phyloP scores from a whole-genome alignment of 257 asterid species.

The Solanum raphanifolium region DNA sequence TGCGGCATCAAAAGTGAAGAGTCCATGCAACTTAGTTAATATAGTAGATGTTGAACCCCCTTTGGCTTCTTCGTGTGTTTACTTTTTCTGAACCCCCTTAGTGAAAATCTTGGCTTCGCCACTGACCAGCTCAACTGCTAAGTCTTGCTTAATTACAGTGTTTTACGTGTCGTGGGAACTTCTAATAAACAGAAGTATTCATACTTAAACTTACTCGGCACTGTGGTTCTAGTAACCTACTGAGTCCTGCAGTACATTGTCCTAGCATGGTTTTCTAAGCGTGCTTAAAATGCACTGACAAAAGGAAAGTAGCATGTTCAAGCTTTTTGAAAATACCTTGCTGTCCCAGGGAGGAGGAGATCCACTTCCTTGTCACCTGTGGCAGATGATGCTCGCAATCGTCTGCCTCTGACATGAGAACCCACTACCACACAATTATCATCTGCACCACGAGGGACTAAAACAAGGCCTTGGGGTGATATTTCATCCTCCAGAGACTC shows the following conservation, averaged over 20 bases:
- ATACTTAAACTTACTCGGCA: neutral
- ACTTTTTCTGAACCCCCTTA: neutral
- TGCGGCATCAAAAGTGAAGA: too few species aligned
- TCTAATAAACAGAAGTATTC: neutral
- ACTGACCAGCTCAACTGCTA: neutral
- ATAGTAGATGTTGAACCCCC: neutral
- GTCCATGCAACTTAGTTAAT: too few species aligned
- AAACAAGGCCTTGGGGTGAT: constrained; percentile 86
- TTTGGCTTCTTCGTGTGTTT: too few species aligned
- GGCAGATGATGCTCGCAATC: constrained; percentile 73
- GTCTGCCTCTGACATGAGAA: constrained; percentile 81
- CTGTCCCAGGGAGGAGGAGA: constrained; percentile 98
- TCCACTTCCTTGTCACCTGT: constrained; percentile 89
- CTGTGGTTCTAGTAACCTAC: neutral
- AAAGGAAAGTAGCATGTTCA: neutral
- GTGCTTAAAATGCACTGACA: neutral
- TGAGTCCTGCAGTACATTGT: neutral
- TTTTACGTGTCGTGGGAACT: neutral
- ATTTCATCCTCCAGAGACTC: constrained; percentile 82
- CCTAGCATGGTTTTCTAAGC: neutral
- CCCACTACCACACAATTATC: constrained; percentile 61
- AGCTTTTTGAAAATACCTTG: constrained; percentile 44
- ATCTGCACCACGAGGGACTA: constrained; percentile 69
- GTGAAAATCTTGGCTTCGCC: too few species aligned
- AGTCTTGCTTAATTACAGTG: neutral